Evolutionary conservation across 108 stramenopile genomes (phyloP).

Genomic region (Pelagomonas calceolata): DNA sequence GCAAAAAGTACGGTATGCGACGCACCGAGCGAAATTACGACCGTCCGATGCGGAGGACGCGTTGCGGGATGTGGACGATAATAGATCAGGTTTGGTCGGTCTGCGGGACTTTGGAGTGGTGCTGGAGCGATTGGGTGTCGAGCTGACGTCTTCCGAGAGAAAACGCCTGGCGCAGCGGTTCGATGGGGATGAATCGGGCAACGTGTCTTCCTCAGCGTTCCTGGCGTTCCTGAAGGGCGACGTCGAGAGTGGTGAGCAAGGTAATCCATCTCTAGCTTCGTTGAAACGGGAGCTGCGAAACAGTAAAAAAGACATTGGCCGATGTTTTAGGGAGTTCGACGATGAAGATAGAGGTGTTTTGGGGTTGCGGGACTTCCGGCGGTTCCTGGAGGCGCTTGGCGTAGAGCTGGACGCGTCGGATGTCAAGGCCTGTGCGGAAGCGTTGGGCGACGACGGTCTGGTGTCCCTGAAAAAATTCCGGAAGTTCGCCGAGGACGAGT

Average conservation of each 20-base stretch:
- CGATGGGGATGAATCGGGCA: conserved; percentile 4
- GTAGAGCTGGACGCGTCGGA: neutral
- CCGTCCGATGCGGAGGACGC: neutral
- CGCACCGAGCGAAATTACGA: neutral
- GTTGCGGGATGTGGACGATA: conserved; percentile 8
- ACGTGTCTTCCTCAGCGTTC: neutral
- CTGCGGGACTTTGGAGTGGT: conserved; percentile 13
- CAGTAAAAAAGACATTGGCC: neutral
- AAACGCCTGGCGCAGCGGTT: neutral
- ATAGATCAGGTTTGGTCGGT: conserved; percentile 5
- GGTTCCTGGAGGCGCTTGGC: neutral
- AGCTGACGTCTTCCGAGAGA: conserved; percentile 2
- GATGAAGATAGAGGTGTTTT: neutral
- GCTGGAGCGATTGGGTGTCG: conserved; percentile 9
- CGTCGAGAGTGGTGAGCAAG: neutral
- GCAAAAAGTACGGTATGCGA: neutral
- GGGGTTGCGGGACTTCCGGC: neutral
- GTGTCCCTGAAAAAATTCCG: neutral
- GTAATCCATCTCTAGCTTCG: neutral
- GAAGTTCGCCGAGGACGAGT: neutral
- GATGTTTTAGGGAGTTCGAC: neutral
- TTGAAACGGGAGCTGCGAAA: conserved; percentile 1
- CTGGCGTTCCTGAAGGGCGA: conserved; percentile 9
- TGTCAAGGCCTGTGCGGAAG: neutral
- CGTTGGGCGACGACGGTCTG: neutral